Percentiles rank a stretch among this genome's conserved stretches.
Evolutionary conservation across 2,329 filamentous ascomycete genomes (phyloP).

Genomic region (Claviceps paspali): DNA sequence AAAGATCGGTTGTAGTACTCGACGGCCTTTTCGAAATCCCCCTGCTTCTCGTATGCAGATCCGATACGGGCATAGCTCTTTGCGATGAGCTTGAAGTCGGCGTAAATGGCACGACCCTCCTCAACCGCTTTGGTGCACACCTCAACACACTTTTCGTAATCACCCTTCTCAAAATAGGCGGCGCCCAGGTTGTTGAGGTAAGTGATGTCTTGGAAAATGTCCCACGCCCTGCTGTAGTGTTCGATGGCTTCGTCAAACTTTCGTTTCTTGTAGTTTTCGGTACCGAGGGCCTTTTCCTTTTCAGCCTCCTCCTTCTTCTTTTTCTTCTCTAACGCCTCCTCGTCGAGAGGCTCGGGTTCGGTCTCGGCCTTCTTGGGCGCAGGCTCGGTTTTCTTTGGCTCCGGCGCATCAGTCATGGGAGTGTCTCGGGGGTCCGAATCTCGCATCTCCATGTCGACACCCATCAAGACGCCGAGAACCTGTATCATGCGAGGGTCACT

Average conservation of each 20-base stretch:
- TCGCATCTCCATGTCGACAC: constrained; percentile 64
- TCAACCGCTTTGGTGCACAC: constrained; percentile 77
- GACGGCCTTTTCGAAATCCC: constrained; percentile 64
- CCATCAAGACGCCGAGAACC: constrained; percentile 85
- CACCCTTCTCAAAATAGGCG: constrained; percentile 90
- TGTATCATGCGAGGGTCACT: constrained; percentile 83
- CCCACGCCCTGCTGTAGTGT: constrained; percentile 93
- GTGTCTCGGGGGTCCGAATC: constrained; percentile 39
- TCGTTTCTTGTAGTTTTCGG: constrained; percentile 95
- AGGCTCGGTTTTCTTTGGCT: constrained; percentile 26
- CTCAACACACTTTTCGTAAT: constrained; percentile 77
- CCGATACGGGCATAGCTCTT: constrained; percentile 97
- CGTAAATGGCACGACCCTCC: constrained; percentile 75
- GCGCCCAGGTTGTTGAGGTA: constrained; percentile 95
- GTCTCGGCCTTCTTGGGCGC: constrained; percentile 39
- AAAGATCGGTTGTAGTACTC: constrained; percentile 86
- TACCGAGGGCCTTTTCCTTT: constrained; percentile 86
- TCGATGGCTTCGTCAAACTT: constrained; percentile 89
- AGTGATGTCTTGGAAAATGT: constrained; percentile 85
- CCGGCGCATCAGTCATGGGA: constrained; percentile 56
- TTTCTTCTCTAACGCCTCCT: constrained; percentile 70
- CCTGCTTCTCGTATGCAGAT: constrained; percentile 80
- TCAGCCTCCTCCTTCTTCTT: constrained; percentile 89
- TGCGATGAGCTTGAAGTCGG: constrained; percentile 96
- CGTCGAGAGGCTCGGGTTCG: constrained; percentile 56